Conservation (phyloP, 768 basidiomycete species). For the Dictyophora rubrovolvata region DNA sequence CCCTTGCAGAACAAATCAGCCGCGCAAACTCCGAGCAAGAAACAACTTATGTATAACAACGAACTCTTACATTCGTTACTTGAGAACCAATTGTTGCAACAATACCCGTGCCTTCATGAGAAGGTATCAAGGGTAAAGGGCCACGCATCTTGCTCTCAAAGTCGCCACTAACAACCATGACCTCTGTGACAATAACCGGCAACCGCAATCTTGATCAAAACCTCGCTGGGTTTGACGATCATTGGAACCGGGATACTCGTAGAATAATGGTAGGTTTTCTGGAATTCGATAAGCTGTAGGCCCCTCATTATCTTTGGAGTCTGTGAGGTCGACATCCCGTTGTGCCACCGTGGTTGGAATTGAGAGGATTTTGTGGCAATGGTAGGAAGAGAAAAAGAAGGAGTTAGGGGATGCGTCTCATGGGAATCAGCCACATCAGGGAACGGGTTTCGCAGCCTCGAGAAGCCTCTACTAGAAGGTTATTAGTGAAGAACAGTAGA, state of each 20-base stretch:
- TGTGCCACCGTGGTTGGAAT: too few relatives aligned
- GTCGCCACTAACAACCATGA: constrained; percentile 1
- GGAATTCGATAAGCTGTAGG: constrained; percentile 1
- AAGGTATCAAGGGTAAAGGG: neutral
- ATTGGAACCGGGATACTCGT: neutral
- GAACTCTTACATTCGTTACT: constrained; percentile 2
- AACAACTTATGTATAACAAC: neutral
- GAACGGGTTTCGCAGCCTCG: too few relatives aligned
- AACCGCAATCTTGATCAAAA: neutral
- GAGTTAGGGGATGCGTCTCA: too few relatives aligned
- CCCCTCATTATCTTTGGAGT: neutral
- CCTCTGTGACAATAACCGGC: constrained; percentile 4
- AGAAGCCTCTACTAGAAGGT: too few relatives aligned
- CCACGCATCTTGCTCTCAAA: neutral
- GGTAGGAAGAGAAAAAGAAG: too few relatives aligned
- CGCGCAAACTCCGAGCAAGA: neutral
- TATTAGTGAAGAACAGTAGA: too few relatives aligned
- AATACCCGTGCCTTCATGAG: constrained; percentile 2
- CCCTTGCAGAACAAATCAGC: neutral
- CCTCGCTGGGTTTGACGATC: neutral
- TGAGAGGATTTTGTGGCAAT: too few relatives aligned
- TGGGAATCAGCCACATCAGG: too few relatives aligned
- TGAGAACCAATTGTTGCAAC: neutral
- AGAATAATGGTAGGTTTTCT: neutral
- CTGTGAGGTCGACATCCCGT: too few relatives aligned